Evolutionary conservation across 805 yeast genomes (phyloP).

Genomic region (Wickerhamiella siamensis): DNA sequence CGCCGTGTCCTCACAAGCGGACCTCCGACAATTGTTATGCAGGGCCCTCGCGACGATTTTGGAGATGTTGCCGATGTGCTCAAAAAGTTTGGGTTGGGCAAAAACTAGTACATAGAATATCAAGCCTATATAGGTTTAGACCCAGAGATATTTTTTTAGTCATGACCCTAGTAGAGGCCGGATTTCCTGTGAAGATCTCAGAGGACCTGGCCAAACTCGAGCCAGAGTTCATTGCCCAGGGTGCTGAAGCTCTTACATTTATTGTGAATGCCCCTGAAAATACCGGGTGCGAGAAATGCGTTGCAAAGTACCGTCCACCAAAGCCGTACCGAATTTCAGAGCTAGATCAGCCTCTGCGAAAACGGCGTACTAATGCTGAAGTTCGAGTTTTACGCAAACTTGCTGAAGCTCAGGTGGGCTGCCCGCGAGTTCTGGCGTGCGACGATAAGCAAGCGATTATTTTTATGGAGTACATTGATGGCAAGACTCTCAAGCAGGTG

Average conservation of each 20-base stretch:
- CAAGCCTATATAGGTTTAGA: not conserved
- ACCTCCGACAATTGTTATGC: conserved; percentile 74
- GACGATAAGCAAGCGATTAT: conserved; percentile 68
- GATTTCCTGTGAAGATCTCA: conserved; percentile 12
- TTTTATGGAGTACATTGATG: conserved; percentile 77
- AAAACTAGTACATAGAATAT: too few species aligned
- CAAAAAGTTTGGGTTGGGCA: conserved; percentile 63
- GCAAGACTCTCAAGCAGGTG: conserved; percentile 24
- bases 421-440: conserved; percentile 61
- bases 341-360: conserved; percentile 62
- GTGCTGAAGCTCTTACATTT: conserved; percentile 20
- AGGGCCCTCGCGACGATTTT: conserved; percentile 72
- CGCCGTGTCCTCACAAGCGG: conserved; percentile 62
- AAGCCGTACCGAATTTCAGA: conserved; percentile 82
- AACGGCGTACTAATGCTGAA: conserved; percentile 71
- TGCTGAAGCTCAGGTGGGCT: conserved; percentile 36
- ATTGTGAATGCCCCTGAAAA: conserved; percentile 1
- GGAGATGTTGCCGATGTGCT: conserved; percentile 67
- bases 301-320: conserved; percentile 75
- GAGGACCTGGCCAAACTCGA: conserved; percentile 4
- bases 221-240: conserved; percentile 16
- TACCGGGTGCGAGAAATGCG: conserved; percentile 26
- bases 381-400: conserved; percentile 59
- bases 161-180: not conserved
- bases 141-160: not conserved